Evolutionary conservation across 176 grass and related monocot species (phyloP).

Genomic region (barley (Hordeum vulgare)): MorexV3_pseudomolecules_assembly NC_058520.1:594957866-594958365

Average conservation of each 20-base stretch:
- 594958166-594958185: neutral
- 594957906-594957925: slow-evolving; percentile 9
- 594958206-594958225: neutral
- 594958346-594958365: slow-evolving; percentile 47
- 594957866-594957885: neutral
- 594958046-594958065: slow-evolving; percentile 3
- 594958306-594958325: slow-evolving; percentile 16
- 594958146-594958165: neutral
- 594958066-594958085: neutral
- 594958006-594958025: neutral
- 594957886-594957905: neutral
- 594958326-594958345: slow-evolving; percentile 15
- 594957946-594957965: accelerated
- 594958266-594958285: slow-evolving; percentile 20
- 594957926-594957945: neutral
- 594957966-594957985: neutral
- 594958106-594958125: neutral
- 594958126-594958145: neutral
- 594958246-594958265: slow-evolving; percentile 12
- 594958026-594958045: neutral
- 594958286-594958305: neutral
- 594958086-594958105: neutral
- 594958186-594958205: neutral
- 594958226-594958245: slow-evolving; percentile 4
- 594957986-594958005: neutral